These are phyloP conservation scores for Penicillium maclennaniae DNA, from an alignment of 495 filamentous ascomycete genomes.

Conservation along the genomic window DNA sequence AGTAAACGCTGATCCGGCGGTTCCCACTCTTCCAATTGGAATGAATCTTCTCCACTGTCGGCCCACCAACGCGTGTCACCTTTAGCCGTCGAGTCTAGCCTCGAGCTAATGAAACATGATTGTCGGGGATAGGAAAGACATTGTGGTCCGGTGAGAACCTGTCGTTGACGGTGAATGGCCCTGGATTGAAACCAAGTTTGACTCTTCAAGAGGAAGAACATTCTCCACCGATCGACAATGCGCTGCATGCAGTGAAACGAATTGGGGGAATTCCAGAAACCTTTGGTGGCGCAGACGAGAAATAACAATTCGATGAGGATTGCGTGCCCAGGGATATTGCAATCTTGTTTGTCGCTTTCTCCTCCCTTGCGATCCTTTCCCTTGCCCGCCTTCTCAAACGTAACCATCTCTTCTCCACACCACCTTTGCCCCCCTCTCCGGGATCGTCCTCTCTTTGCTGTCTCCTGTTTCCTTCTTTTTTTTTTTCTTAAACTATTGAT, in stretches of 20 bases:
- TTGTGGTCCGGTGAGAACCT: neutral
- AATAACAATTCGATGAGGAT: conserved; percentile 4
- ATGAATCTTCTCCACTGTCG: conserved; percentile 13
- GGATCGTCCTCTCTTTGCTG: neutral
- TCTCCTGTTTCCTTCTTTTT: too few relatives aligned
- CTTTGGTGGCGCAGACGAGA: conserved; percentile 11
- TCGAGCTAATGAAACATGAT: conserved; percentile 7
- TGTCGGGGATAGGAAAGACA: neutral
- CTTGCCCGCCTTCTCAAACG: conserved; percentile 14
- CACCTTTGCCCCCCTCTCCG: neutral
- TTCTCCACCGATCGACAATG: conserved; percentile 23
- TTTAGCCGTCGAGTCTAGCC: conserved; percentile 10
- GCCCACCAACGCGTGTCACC: conserved; percentile 32
- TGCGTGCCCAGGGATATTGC: conserved; percentile 7
- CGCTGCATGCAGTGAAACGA: conserved; percentile 24
- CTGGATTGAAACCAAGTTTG: neutral
- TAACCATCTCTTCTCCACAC: conserved; percentile 9
- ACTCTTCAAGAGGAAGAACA: neutral
- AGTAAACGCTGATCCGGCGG: conserved; percentile 8
- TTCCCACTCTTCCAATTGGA: conserved; percentile 24
- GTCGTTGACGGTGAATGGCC: neutral
- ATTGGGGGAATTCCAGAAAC: conserved; percentile 20
- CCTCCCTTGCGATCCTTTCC: conserved; percentile 11
- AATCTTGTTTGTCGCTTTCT: conserved; percentile 9
- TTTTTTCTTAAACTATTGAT: neutral